These are phyloP conservation scores for Radiomyces spectabilis DNA, from an alignment of 192 early-diverging fungal species.

Conservation along the genomic window DNA sequence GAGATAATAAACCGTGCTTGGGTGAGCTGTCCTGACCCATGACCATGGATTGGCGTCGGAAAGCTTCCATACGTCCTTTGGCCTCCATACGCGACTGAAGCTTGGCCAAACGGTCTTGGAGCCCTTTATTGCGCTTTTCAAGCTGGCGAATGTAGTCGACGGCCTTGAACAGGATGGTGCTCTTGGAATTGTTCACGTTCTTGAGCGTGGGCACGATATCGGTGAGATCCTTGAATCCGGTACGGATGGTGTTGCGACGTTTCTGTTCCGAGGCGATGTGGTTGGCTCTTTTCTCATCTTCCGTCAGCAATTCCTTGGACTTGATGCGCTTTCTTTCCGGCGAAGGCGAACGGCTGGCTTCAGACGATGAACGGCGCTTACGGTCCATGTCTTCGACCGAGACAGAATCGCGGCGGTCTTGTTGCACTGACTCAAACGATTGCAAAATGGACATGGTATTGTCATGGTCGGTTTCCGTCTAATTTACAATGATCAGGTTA, in stretches of 20 bases:
- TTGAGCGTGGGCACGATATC: constrained; percentile 77
- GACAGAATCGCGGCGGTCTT: background rate
- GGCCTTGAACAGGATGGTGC: constrained; percentile 58
- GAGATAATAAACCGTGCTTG: background rate
- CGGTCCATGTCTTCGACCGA: too few species aligned
- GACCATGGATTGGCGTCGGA: background rate
- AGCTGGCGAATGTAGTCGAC: constrained; percentile 56
- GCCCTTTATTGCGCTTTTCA: constrained; percentile 44
- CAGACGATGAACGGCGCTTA: too few species aligned
- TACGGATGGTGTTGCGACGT: constrained; percentile 62
- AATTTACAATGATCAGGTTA: background rate
- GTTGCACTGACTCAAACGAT: background rate
- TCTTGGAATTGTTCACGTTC: constrained; percentile 56
- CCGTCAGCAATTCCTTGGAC: constrained; percentile 51
- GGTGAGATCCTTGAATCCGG: constrained; percentile 84
- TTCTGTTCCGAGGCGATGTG: constrained; percentile 74
- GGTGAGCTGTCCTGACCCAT: too few species aligned
- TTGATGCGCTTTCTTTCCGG: constrained; percentile 22
- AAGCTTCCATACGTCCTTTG: background rate
- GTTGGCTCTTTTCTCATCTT: constrained; percentile 66
- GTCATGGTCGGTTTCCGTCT: background rate
- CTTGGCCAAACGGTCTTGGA: constrained; percentile 7
- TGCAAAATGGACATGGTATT: background rate
- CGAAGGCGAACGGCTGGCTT: too few species aligned
- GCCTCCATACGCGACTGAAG: constrained; percentile 8